Evolutionary conservation across 2,329 filamentous ascomycete species (phyloP), one percentile per base, ranked within the genome.

Genomic region (Aspergillus latus): DNA sequence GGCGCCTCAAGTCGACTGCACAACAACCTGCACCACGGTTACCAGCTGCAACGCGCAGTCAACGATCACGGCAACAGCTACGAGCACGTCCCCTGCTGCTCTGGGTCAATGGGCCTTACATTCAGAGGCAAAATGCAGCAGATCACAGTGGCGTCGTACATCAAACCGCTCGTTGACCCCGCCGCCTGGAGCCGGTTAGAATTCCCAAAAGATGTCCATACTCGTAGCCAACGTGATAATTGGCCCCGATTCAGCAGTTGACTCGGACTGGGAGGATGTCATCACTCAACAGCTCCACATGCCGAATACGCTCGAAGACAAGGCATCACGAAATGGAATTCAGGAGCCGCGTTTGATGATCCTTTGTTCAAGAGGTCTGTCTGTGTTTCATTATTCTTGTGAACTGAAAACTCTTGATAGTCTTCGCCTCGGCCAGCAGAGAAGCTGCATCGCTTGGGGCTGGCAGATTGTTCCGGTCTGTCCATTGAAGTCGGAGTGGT

Each of bases 121-220:
- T 39, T 13, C 4, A 13, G 36, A 39, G 36, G 36, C 36, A 39
- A 39, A n/a, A 54, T 54, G 49, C 54, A 64, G 28, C 62, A 64
- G 37, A 61, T 64, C 13, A 59, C 60, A 1, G 46, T 64, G 5
- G 62, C 60, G 10, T 64, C 60, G 15, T 64, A 64, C 32, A 62
- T 64, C 49, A 62, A 61, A 34, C 62, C 62, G 9, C 59, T 61
- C 9, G 52, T 30, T 36, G 62, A 62, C 52, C 50, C 56, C 8
- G 44, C 56, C 5, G 48, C 62, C 9, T 62, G 57, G 62, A 15
- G 59, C 16, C 56, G 62, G 3, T 49, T 62, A 10, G 45, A n/a
- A 42, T 15, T 5, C 30, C 7, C 13, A 39, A 3, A 64, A 60
- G 55, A 49, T 62, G 39, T 45, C 49, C 21, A 54, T 62, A 4